Evolutionary conservation across 2,329 filamentous ascomycete genomes (phyloP).

Genomic region (Penicillium sp.): DNA sequence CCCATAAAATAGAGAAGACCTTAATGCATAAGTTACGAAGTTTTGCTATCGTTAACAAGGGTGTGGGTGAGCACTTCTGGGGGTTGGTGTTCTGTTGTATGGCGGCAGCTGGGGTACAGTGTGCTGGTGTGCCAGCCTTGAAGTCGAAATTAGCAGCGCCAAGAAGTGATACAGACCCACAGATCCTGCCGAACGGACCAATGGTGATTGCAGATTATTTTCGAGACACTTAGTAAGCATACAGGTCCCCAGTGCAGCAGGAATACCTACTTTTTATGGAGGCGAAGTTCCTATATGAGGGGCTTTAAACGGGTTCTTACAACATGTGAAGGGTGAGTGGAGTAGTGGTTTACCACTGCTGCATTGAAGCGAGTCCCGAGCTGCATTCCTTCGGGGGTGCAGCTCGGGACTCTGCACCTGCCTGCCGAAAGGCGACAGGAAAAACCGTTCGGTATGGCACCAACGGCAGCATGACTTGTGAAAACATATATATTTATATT

Average conservation of each 20-base stretch:
- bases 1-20: neutral
- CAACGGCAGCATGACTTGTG: neutral
- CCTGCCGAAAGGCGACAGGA: neutral
- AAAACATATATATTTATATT: too few relatives aligned
- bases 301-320: too few relatives aligned
- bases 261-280: neutral
- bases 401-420: too few relatives aligned
- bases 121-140: too few relatives aligned
- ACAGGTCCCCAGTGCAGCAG: neutral
- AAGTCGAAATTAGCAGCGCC: neutral
- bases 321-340: slow-evolving; percentile 8
- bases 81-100: neutral
- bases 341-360: slow-evolving; percentile 1
- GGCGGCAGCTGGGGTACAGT: neutral
- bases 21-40: too few relatives aligned
- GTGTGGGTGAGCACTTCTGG: neutral
- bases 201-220: neutral
- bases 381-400: too few relatives aligned
- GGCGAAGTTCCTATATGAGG: too few relatives aligned
- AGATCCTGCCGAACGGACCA: neutral
- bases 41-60: too few relatives aligned
- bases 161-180: neutral
- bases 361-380: slow-evolving; percentile 5
- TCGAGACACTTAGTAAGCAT: neutral
- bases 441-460: neutral